Evolutionary conservation across 202 grass and related monocot genomes (phyloP).

Genomic region (Carex arenaria): DNA sequence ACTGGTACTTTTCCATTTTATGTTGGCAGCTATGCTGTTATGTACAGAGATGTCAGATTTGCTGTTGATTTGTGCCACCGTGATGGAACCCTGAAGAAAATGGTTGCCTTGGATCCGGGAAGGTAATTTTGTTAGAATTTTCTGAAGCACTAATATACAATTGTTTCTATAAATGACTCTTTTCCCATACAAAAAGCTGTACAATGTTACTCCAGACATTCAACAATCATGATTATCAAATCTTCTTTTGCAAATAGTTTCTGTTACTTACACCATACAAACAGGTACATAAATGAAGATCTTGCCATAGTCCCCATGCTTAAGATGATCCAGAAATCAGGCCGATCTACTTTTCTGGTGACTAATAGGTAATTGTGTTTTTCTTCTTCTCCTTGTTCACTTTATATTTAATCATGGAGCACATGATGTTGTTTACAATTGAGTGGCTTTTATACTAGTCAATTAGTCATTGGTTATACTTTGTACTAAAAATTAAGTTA

Average conservation of each 20-base stretch:
- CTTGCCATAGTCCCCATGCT: conserved; percentile 90
- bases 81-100: conserved; percentile 93
- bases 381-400: conserved; percentile 2
- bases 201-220: not conserved
- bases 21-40: conserved; percentile 59
- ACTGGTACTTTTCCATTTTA: conserved; percentile 24
- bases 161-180: not conserved
- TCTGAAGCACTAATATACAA: not conserved
- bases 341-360: conserved; percentile 81
- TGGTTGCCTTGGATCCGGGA: conserved; percentile 85
- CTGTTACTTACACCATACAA: conserved; percentile 32
- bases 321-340: conserved; percentile 85
- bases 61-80: conserved; percentile 95
- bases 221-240: not conserved
- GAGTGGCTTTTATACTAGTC: conserved; percentile 10
- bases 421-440: not conserved
- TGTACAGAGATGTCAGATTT: conserved; percentile 94
- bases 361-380: conserved; percentile 73
- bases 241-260: conserved; percentile 8
- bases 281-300: conserved; percentile 94
- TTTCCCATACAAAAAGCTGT: not conserved
- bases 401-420: conserved; percentile 12
- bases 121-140: conserved; percentile 37
- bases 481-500: conserved; percentile 8
- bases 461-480: not conserved